Conservation (phyloP, 1,139 yeast species). For the Starmera stellimalicola region DNA sequence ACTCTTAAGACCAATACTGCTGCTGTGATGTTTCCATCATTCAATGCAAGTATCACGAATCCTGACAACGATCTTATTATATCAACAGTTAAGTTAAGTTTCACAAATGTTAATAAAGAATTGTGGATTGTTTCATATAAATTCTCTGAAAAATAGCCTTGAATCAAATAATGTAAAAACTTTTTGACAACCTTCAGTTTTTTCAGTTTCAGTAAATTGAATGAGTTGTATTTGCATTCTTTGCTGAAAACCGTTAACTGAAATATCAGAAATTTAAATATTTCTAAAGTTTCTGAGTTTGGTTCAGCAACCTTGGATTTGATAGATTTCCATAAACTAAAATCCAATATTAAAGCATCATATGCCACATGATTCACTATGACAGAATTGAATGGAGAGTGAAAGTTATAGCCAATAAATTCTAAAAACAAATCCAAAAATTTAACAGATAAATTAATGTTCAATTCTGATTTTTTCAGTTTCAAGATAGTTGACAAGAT, state of each 20-base stretch:
- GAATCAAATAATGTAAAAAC: slow-evolving; percentile 42
- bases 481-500: slow-evolving; percentile 31
- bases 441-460: slow-evolving; percentile 17
- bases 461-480: slow-evolving; percentile 21
- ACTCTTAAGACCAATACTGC: slow-evolving; percentile 11
- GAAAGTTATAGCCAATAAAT: slow-evolving; percentile 36
- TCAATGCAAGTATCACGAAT: slow-evolving; percentile 31
- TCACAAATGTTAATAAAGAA: slow-evolving; percentile 28
- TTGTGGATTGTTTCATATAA: slow-evolving; percentile 26
- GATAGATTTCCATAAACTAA: slow-evolving; percentile 37
- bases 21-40: slow-evolving; percentile 13
- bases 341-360: slow-evolving; percentile 34
- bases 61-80: slow-evolving; percentile 30
- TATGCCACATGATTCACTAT: slow-evolving; percentile 37
- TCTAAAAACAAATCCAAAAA: slow-evolving; percentile 31
- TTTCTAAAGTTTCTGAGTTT: slow-evolving; percentile 23
- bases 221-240: slow-evolving; percentile 38
- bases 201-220: slow-evolving; percentile 41
- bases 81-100: slow-evolving; percentile 29
- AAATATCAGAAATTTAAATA: slow-evolving; percentile 40
- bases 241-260: slow-evolving; percentile 48
- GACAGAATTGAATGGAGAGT: slow-evolving; percentile 32
- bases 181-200: slow-evolving; percentile 46
- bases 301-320: slow-evolving; percentile 3
- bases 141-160: slow-evolving; percentile 26